These are phyloP conservation scores for Arthroderma uncinatum DNA, from an alignment of 2,329 filamentous ascomycete species.

Conservation along the genomic window DNA sequence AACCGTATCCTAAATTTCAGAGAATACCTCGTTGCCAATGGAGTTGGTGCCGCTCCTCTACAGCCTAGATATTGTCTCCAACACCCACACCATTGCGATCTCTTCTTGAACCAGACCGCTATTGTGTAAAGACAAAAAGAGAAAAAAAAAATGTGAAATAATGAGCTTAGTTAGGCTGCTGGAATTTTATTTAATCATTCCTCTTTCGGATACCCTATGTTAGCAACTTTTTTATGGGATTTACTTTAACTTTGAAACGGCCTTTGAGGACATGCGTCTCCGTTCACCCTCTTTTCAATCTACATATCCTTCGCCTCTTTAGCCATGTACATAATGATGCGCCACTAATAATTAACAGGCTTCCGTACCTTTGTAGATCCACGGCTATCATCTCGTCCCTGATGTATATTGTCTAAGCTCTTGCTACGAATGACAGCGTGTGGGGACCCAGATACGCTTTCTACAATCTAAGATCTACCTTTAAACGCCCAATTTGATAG, in stretches of 20 bases:
- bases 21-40: conserved; percentile 47
- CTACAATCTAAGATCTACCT: neutral
- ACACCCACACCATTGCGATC: conserved; percentile 48
- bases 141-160: neutral
- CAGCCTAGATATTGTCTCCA: conserved; percentile 49
- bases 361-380: neutral
- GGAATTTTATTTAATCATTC: neutral
- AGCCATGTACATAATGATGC: neutral
- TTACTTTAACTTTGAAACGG: too few species aligned
- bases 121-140: conserved; percentile 6
- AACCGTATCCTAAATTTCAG: conserved; percentile 49
- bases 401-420: neutral
- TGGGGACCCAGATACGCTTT: neutral
- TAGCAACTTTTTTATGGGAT: too few species aligned
- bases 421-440: neutral
- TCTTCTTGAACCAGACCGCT: conserved; percentile 42
- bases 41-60: conserved; percentile 40
- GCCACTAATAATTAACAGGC: neutral
- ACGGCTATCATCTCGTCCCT: neutral
- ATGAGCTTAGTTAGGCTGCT: neutral
- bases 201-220: too few species aligned
- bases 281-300: too few species aligned
- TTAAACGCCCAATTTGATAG: neutral
- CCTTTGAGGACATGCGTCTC: too few species aligned
- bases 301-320: too few species aligned